Evolutionary conservation across 176 grass and related monocot species (phyloP), one percentile per base, ranked within the genome.

Genomic region (Cenchrus americanus): DNA sequence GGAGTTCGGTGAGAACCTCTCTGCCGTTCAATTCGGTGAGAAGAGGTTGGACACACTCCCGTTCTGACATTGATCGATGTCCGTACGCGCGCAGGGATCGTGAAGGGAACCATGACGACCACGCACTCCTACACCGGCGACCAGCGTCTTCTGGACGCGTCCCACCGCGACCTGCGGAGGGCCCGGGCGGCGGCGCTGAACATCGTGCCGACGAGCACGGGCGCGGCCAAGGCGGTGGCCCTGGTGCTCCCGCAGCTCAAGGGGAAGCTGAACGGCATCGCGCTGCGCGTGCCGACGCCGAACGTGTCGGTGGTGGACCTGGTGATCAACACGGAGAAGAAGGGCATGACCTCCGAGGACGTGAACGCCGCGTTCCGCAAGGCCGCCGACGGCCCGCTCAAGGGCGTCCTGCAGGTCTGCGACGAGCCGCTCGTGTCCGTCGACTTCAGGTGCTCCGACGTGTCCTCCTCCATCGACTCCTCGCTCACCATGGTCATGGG

Each of bases 401-500:
- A 96, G 0, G 96, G 96, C 78, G 69, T 99, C 67, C 83, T 99
- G 22, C 81, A 44, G 1, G 93, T 99, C 70, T 99, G 96, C 79
- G 96, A 99, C 84, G 87, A 26, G 62, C 93, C 93, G 26, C 85
- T 99, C 11, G 96, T 99, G 21, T 99, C 96, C 37, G 96, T 99
- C 18, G 96, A 99, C 86, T 99, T 99, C 89, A 75, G 91, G 30
- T 99, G 96, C 93, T 87, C 87, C 24, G 91, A 99, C 43, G 96
- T 96, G 6, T 99, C 96, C 37, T 90, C 86, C 81, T 89, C 93
- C 64, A 94, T 99, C 42, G 96, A 99, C 82, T 82, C 93, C 0
- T 99, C 96, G 14, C 87, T 99, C 72, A 96, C 89, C 59, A 99
- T 99, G 96, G 96, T 99, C 61, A 99, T 99, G 96, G 96, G 96